Evolutionary conservation across 163 green algal genomes (phyloP), one percentile per base, ranked within the genome.

Genomic region (Chlamydomonas reinhardtii): DNA sequence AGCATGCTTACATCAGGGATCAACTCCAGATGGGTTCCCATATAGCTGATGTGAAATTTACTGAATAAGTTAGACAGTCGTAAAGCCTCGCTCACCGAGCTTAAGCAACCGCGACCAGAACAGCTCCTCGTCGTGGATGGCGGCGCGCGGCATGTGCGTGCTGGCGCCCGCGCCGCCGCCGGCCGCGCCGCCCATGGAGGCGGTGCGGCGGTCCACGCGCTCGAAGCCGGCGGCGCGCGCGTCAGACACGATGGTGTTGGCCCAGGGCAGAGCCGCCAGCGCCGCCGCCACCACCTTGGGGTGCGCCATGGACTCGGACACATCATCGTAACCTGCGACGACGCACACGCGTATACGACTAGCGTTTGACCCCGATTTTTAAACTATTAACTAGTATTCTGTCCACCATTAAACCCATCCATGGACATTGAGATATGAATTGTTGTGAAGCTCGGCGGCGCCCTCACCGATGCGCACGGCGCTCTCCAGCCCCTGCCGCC

Each of bases 101-200:
- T 68, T 68, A 19, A 85, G 78, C 43, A 85, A 48, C 16, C 78
- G 66, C 0, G 66, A 76, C 78, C 78, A 85, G 66, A 76, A 85
- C 43, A 76, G 65, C 78, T 85, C 78, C 24, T 76, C 78, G 4
- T 85, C 78, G 31, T 17, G n/a, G 4, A 37, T 22, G 0, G 66
- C 66, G 12, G 78, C 78, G 3, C 76, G 76, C 16, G 76, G 76
- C 62, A 82, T 73, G 64, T 29, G 0, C 1, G 22, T 8, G 29
- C 4, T 12, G 29, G 29, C 29, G 66, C 6, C 31, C 3, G 66
- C 29, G 31, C 31, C 66, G 62, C 24, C 12, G 62, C 25, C 8
- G 24, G 19, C 62, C 4, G 3, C 15, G 65, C n/a, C 5, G 65
- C n/a, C 65, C 31, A n/a, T n/a, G n/a, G n/a, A n/a, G n/a, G n/a